Evolutionary conservation across 2,329 filamentous ascomycete genomes (phyloP).

Genomic region (Paramyrothecium roridum): DNA sequence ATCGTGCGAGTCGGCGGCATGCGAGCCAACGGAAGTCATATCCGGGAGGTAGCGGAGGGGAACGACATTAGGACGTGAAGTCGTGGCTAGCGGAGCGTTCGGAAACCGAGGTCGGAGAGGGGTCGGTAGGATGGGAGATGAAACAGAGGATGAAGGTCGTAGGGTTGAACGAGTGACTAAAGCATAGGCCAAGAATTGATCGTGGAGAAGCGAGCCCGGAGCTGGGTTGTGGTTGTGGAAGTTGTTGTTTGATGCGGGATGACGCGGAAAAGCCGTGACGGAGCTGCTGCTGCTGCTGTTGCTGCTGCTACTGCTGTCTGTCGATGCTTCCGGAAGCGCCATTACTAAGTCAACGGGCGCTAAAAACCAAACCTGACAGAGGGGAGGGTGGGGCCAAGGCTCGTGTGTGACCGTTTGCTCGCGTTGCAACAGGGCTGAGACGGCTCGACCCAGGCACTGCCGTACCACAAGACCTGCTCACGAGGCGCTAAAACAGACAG

Average conservation of each 20-base stretch:
- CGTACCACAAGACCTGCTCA: not conserved
- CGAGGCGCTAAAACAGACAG: no score
- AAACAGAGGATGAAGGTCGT: no score
- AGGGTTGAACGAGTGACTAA: no score
- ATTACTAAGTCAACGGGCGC: not conserved
- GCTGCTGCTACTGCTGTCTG: not conserved
- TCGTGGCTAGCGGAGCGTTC: not conserved
- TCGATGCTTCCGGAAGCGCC: not conserved
- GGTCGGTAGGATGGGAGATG: no score
- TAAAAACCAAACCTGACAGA: not conserved
- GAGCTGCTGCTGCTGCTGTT: not conserved
- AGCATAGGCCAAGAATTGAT: no score
- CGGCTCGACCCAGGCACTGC: not conserved
- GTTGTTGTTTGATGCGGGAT: not conserved
- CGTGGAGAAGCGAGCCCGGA: no score
- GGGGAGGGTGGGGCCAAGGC: not conserved
- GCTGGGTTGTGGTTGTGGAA: no score
- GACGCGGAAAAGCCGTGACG: not conserved
- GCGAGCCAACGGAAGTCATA: slow-evolving; percentile 30
- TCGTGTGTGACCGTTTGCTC: no score
- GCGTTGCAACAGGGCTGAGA: not conserved
- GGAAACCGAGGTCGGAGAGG: no score
- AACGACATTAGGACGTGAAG: slow-evolving; percentile 7
- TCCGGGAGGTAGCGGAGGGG: slow-evolving; percentile 15
- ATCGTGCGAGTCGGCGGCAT: slow-evolving; percentile 25